A percentile compares a stretch with the other conserved stretches of the same genome.
Evolutionary conservation across 345 rosid species (phyloP).

Genomic region (Camelina laxa): DNA sequence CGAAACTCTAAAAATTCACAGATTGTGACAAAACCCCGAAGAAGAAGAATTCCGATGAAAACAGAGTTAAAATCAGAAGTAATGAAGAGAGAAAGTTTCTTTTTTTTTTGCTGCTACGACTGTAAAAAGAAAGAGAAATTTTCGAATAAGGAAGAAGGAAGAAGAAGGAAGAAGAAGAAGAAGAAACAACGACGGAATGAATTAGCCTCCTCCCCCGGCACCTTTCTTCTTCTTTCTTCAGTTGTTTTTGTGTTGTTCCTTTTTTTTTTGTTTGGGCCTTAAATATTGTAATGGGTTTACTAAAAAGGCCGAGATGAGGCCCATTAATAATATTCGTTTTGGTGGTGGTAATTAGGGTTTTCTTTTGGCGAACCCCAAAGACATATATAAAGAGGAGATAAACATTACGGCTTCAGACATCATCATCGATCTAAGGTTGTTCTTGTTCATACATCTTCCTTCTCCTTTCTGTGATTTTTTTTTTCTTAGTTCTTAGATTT

Average conservation of each 20-base stretch:
- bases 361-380: background rate
- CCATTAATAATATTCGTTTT: background rate
- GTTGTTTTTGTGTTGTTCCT: background rate
- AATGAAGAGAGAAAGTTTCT: conserved; percentile 8
- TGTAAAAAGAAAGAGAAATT: conserved; percentile 11
- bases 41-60: conserved; percentile 23
- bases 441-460: background rate
- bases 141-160: conserved; percentile 37
- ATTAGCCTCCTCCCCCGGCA: conserved; percentile 5
- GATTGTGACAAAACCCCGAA: background rate
- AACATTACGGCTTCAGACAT: background rate
- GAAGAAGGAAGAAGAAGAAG: background rate
- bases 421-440: too few relatives aligned
- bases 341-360: background rate
- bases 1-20: conserved; percentile 16
- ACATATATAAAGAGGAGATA: conserved; percentile 1
- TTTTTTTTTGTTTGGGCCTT: background rate
- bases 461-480: background rate
- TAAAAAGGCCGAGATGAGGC: background rate
- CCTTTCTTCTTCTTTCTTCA: background rate
- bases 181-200: conserved; percentile 22
- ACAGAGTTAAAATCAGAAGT: conserved; percentile 9
- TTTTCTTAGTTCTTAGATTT: background rate
- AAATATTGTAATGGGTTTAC: background rate
- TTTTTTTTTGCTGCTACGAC: conserved; percentile 10